These are phyloP conservation scores for Begonia loranthoides DNA, from an alignment of 306 rosid species.

Conservation along the genomic window DNA sequence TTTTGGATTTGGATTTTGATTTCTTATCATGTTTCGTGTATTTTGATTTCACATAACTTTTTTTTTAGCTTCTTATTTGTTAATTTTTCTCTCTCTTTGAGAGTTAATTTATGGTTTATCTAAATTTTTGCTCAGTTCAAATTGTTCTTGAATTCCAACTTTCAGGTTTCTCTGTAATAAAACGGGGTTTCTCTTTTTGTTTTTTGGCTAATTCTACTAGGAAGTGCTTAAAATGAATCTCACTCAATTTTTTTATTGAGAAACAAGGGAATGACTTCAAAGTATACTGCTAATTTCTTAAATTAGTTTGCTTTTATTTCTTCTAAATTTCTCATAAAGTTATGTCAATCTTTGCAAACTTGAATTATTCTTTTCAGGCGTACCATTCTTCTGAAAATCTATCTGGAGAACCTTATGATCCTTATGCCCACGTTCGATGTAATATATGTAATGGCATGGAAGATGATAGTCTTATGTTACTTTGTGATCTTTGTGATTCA, in stretches of 20 bases:
- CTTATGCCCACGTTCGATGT: conserved; percentile 35
- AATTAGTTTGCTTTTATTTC: not conserved
- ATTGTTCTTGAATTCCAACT: too few relatives aligned
- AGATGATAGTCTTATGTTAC: conserved; percentile 46
- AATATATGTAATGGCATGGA: conserved; percentile 24
- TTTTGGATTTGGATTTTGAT: not conserved
- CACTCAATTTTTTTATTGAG: not conserved
- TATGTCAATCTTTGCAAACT: not conserved
- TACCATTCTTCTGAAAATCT: conserved; percentile 22
- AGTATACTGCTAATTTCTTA: too few relatives aligned
- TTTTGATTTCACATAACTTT: not conserved
- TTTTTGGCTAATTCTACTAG: not conserved
- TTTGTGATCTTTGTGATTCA: conserved; percentile 61
- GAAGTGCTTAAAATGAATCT: not conserved
- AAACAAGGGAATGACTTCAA: too few relatives aligned
- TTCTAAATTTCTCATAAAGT: not conserved
- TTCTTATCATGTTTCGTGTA: not conserved
- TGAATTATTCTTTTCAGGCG: conserved; percentile 21
- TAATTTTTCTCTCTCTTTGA: too few relatives aligned
- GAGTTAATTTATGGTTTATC: too few relatives aligned
- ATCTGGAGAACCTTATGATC: conserved; percentile 23
- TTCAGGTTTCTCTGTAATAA: too few relatives aligned
- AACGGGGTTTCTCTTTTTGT: not conserved
- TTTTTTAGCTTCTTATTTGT: too few relatives aligned
- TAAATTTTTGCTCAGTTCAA: too few relatives aligned